Evolutionary conservation across 2,329 filamentous ascomycete species (phyloP), one percentile per base, ranked within the genome.

Genomic region (Daldinia sp.): DNA sequence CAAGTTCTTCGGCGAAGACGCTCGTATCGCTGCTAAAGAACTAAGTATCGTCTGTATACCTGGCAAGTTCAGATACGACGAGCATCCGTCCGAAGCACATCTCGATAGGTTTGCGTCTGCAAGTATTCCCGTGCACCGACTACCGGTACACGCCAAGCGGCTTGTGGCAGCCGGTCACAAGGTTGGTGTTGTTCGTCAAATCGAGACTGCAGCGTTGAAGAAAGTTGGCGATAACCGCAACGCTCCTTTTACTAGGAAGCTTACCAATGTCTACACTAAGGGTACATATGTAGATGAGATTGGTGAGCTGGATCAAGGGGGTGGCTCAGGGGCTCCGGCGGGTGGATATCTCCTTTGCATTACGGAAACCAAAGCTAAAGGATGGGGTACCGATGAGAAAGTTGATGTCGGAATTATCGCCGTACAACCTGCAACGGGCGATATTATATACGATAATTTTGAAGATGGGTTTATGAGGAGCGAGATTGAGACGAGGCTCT

Each of bases 401-500:
- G 94, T 98, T 1, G 87, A 95, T 58, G 89, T 98, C 21, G 95
- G 95, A 1, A 87, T 99, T 60, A 83, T 99, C 19, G 95, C 95
- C 23, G 95, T 99, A 3, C 95, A 99, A 72, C 95, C 95, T 7
- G 91, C 93, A 0, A 99, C 95, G 0, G 95, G 95, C 58, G 94
- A 98, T 75, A 93, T 99, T 70, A 90, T 98, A 58, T 96, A 97
- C 72, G 95, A 99, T 73, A 89, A 90, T 61, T 99, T 99, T 71
- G 93, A 98, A 70, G 95, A 99, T 73, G 93, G 94, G 1, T 98
- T 98, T 78, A 97, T 99, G 94, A 85, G 95, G 49, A 93, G 90
- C 71, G 95, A 99, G 75, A 91, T 99, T 30, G 95, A 99, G 79
- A 99, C 95, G 0, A 83, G 95, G n/a, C 80, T 99, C 23, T 81